Base-by-base conservation (phyloP, 2,329 filamentous ascomycete species). In the Neurospora crassa region DNA sequence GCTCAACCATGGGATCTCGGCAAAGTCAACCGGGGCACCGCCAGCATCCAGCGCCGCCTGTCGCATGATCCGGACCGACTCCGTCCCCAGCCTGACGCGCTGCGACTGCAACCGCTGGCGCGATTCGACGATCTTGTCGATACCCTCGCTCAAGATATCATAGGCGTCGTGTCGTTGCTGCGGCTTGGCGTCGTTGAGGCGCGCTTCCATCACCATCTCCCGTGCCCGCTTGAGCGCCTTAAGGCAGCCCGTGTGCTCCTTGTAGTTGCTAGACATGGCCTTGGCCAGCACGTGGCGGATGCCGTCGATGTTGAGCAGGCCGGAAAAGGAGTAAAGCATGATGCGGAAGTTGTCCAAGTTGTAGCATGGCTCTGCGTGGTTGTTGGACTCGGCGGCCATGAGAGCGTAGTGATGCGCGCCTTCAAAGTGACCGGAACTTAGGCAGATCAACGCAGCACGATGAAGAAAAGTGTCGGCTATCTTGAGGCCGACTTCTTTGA, bases 331-430 rank as follows among this genome's bases (percentile, higher is more conserved):
- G 1, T 70, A 20, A 7, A 80, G 70, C 16, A 81, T 74, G 40
- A 80, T 75, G 20, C 72, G 73, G 71, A 80, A 81, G 72, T 79
- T 81, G 34, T 73, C 72, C n/a, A 76, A 70, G 72, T 79, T 77
- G 76, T 78, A 80, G 72, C 78, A 78, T 0, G 77, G 72, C 37
- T 72, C 68, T 16, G 41, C 34, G n/a, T 71, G 24, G 40, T 69
- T 74, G 34, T 59, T 67, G 40, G 71, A 68, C 37, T 78, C 71
- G 16, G 77, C 78, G 1, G 78, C 79, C 37, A 74, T 70, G 24
- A 75, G 72, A 7, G 77, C 79, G 43, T 79, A 77, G 2, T 71
- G 68, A 67, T 79, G 70, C 11, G 80, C 79, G 2, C 74, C 78
- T 5, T 70, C 68, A 73, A 75, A 73, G 70, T 79, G 76, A n/a